These are phyloP conservation scores for Capsella rubella DNA, from an alignment of 441 rosid species.

Conservation along the genomic window DNA sequence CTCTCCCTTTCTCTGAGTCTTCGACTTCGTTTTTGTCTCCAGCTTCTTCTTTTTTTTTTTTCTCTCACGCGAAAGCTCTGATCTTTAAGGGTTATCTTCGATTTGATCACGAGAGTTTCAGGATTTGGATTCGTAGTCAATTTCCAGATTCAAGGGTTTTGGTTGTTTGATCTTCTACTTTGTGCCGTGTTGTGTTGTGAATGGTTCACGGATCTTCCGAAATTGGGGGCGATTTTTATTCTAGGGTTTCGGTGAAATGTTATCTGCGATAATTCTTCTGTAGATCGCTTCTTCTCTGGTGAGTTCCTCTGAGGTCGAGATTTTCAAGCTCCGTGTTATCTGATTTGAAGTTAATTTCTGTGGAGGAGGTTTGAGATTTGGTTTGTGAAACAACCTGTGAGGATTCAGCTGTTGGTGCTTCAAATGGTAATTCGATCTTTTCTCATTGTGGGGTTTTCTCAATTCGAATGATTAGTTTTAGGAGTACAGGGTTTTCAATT, in stretches of 20 bases:
- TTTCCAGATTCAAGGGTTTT: slow-evolving; percentile 20
- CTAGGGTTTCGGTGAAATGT: slow-evolving; percentile 41
- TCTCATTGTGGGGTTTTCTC: slow-evolving; percentile 12
- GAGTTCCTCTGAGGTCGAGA: slow-evolving; percentile 25
- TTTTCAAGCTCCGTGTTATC: slow-evolving; percentile 26
- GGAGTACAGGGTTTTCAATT: not conserved
- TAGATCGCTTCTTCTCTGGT: slow-evolving; percentile 10
- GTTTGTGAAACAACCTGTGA: not conserved
- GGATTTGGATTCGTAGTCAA: not conserved
- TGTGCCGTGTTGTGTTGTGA: slow-evolving; percentile 14
- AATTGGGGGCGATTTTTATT: slow-evolving; percentile 34
- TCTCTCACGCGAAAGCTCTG: slow-evolving; percentile 37
- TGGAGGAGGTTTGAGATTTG: slow-evolving; percentile 26
- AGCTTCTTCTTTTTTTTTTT: not conserved
- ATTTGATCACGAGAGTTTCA: slow-evolving; percentile 22
- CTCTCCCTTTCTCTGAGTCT: not conserved
- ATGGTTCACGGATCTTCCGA: slow-evolving; percentile 34
- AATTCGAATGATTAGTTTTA: slow-evolving; percentile 10
- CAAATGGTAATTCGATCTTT: slow-evolving; percentile 30
- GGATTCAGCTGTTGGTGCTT: slow-evolving; percentile 27
- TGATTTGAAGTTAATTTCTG: slow-evolving; percentile 18
- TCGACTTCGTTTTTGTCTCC: slow-evolving; percentile 28
- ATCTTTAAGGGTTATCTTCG: slow-evolving; percentile 16
- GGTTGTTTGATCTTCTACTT: slow-evolving; percentile 13
- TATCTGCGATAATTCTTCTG: not conserved